phyloP scores from a whole-genome alignment of 2,329 filamentous ascomycete species.

The Pseudogymnoascus sp. region DNA sequence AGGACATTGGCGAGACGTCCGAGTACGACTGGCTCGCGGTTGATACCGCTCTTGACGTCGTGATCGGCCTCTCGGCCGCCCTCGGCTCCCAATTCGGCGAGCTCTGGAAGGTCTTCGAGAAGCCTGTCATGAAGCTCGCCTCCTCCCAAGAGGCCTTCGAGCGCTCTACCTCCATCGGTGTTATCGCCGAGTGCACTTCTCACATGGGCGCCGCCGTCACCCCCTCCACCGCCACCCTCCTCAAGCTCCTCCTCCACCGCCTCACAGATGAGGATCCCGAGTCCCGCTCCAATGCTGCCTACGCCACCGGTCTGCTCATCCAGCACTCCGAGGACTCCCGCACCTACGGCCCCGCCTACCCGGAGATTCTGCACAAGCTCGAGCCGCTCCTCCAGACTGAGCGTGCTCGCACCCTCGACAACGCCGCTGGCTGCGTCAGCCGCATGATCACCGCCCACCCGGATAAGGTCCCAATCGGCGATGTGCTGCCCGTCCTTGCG shows the following conservation, averaged over 20 bases:
- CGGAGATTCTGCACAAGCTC: constrained; percentile 71
- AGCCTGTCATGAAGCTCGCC: constrained; percentile 79
- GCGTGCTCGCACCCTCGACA: constrained; percentile 79
- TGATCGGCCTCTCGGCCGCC: constrained; percentile 74
- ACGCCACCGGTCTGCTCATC: constrained; percentile 78
- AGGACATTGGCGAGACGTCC: constrained; percentile 67
- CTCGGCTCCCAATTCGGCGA: constrained; percentile 75
- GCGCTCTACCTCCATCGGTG: constrained; percentile 81
- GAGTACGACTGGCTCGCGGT: constrained; percentile 98
- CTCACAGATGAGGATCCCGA: constrained; percentile 83
- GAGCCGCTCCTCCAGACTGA: constrained; percentile 73
- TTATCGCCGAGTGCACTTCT: constrained; percentile 82
- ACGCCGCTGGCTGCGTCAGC: constrained; percentile 82
- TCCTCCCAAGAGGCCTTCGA: constrained; percentile 80
- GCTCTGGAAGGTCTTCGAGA: constrained; percentile 94
- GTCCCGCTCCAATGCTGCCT: constrained; percentile 91
- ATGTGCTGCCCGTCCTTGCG: constrained; percentile 75
- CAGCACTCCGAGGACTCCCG: constrained; percentile 65
- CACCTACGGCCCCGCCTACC: constrained; percentile 67
- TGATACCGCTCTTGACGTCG: constrained; percentile 85
- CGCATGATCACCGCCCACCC: constrained; percentile 88
- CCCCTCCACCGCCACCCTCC: constrained; percentile 65
- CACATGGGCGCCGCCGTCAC: constrained; percentile 77
- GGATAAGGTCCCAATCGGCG: constrained; percentile 68
- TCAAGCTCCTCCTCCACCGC: constrained; percentile 76